Percentiles rank a stretch among this genome's conserved stretches.
Conservation (phyloP, 106 monocot genomes). For the Acorus calamus region DNA sequence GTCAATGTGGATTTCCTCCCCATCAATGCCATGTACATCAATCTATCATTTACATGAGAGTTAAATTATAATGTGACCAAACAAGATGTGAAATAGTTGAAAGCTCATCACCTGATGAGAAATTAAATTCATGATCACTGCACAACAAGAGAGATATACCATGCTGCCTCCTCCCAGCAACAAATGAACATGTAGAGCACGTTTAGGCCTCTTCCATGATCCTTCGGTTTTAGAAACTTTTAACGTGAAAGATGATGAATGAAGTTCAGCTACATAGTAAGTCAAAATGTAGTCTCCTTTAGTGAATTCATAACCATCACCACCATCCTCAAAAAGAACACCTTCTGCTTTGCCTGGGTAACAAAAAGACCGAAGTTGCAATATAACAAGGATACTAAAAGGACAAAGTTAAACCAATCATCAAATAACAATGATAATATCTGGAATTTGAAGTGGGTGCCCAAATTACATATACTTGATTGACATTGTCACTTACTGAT, state of each 20-base stretch:
- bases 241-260: conserved; percentile 59
- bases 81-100: background rate
- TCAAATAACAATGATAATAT: background rate
- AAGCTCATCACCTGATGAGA: background rate
- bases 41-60: conserved; percentile 32
- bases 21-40: conserved; percentile 55
- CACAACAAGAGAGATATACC: conserved; percentile 29
- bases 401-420: background rate
- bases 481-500: too few species aligned
- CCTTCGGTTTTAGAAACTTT: conserved; percentile 76
- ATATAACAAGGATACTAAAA: too few species aligned
- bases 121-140: background rate
- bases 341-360: conserved; percentile 83
- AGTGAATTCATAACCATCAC: conserved; percentile 83
- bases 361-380: background rate
- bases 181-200: conserved; percentile 51
- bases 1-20: conserved; percentile 53
- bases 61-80: conserved; percentile 1
- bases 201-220: conserved; percentile 55
- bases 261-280: conserved; percentile 66
- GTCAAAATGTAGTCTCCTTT: conserved; percentile 64
- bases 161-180: conserved; percentile 74
- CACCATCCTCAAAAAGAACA: conserved; percentile 78
- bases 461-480: too few species aligned
- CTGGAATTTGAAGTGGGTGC: too few species aligned